Evolutionary conservation across 257 asterid genomes (phyloP).

Genomic region (Prunella vulgaris): DNA sequence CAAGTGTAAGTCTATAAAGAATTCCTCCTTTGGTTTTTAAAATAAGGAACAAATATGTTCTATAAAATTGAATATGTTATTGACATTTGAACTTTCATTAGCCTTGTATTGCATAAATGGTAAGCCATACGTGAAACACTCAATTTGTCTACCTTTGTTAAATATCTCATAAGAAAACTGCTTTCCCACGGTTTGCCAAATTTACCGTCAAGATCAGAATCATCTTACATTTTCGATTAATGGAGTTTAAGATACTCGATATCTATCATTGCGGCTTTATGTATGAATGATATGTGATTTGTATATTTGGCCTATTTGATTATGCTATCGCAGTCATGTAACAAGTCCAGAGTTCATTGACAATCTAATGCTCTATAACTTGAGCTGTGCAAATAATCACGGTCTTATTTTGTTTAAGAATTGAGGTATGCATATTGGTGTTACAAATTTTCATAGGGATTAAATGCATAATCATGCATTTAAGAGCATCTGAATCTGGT

Average conservation of each 20-base stretch:
- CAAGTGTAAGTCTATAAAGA: constrained; percentile 55
- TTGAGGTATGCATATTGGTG: not conserved
- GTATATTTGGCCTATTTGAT: not conserved
- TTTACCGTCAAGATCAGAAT: constrained; percentile 7
- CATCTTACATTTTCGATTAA: not conserved
- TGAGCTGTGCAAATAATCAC: not conserved
- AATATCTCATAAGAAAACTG: not conserved
- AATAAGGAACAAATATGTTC: not conserved
- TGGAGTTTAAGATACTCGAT: not conserved
- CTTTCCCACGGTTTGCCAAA: not conserved
- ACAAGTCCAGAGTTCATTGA: not conserved
- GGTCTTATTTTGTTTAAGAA: not conserved
- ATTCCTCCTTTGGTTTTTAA: not conserved
- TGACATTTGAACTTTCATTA: constrained; percentile 12
- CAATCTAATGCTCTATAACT: not conserved
- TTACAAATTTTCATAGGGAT: not conserved
- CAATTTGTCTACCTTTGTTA: not conserved
- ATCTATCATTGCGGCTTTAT: not conserved
- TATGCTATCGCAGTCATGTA: not conserved
- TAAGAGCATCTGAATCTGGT: not conserved
- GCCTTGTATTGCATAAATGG: not conserved
- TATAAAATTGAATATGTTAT: not conserved
- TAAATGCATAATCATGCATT: not conserved
- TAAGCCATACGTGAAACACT: not conserved
- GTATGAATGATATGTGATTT: not conserved